phyloP scores from a whole-genome alignment of 805 yeast species.

The Wickerhamiella shivajii region DNA sequence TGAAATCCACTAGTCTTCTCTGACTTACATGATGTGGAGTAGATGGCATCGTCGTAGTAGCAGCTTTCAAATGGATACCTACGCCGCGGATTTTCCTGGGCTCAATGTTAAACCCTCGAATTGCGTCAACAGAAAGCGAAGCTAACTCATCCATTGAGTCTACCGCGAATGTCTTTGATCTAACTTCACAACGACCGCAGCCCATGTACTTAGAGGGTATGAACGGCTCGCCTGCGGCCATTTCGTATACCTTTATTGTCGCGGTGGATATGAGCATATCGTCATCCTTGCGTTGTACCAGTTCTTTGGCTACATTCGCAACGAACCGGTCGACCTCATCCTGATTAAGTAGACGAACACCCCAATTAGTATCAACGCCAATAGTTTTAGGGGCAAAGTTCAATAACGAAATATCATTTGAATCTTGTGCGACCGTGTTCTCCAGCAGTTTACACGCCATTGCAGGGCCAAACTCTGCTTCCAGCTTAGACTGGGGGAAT shows the following conservation, averaged over 20 bases:
- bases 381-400: conserved; percentile 47
- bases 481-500: conserved; percentile 27
- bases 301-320: conserved; percentile 40
- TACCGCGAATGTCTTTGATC: conserved; percentile 45
- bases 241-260: conserved; percentile 47
- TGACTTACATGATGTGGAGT: conserved; percentile 8
- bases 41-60: conserved; percentile 8
- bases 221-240: conserved; percentile 54
- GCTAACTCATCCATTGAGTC: conserved; percentile 42
- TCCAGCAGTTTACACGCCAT: conserved; percentile 50
- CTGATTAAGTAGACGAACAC: conserved; percentile 54
- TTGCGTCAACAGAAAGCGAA: conserved; percentile 42
- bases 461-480: conserved; percentile 47
- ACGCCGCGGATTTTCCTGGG: conserved; percentile 30
- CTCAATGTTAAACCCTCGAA: conserved; percentile 1
- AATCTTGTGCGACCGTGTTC: conserved; percentile 54
- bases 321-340: conserved; percentile 54
- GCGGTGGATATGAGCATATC: conserved; percentile 35
- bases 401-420: conserved; percentile 32
- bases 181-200: conserved; percentile 62
- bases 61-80: conserved; percentile 38
- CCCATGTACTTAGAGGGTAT: conserved; percentile 73
- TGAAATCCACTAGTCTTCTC: conserved; percentile 8
- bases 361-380: conserved; percentile 85
- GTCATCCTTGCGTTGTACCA: conserved; percentile 35